A percentile compares a stretch with the other conserved stretches of the same genome.
Conservation (phyloP, 108 stramenopile genomes). For the Skeletonema menzelii region DNA sequence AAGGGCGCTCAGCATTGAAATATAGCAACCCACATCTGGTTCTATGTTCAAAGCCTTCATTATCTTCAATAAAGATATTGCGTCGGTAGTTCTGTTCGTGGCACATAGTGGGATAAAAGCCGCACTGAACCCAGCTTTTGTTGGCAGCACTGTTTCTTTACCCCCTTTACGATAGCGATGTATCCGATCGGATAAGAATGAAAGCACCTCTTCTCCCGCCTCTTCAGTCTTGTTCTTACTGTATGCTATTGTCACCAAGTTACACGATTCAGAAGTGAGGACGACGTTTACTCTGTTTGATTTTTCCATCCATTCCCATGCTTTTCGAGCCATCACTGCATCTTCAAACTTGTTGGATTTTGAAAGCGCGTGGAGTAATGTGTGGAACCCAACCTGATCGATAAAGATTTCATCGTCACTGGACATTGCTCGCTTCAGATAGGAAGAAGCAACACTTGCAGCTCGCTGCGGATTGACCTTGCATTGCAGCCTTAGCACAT, state of each 20-base stretch:
- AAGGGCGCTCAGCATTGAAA: conserved; percentile 23
- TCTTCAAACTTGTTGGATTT: conserved; percentile 23
- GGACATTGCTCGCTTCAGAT: conserved; percentile 17
- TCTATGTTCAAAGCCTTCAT: conserved; percentile 21
- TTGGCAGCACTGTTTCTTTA: conserved; percentile 29
- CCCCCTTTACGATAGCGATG: conserved; percentile 13
- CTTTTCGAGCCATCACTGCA: conserved; percentile 25
- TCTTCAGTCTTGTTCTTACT: conserved; percentile 24
- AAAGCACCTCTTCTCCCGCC: conserved; percentile 13
- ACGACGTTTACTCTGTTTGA: neutral
- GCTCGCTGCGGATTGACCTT: conserved; percentile 28
- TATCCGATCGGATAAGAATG: conserved; percentile 28
- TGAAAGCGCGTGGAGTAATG: conserved; percentile 28
- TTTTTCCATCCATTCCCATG: conserved; percentile 44
- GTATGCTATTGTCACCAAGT: conserved; percentile 38
- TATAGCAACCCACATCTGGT: conserved; percentile 38
- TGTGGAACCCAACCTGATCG: conserved; percentile 28
- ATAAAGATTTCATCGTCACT: conserved; percentile 10
- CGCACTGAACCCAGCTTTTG: conserved; percentile 37
- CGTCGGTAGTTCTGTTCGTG: conserved; percentile 22
- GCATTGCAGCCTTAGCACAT: conserved; percentile 27
- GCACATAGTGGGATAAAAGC: conserved; percentile 19
- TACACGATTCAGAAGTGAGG: conserved; percentile 33
- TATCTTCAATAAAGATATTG: conserved; percentile 20
- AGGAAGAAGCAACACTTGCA: conserved; percentile 27